phyloP scores from a whole-genome alignment of 495 filamentous ascomycete genomes.

The Neurospora sp. region DNA sequence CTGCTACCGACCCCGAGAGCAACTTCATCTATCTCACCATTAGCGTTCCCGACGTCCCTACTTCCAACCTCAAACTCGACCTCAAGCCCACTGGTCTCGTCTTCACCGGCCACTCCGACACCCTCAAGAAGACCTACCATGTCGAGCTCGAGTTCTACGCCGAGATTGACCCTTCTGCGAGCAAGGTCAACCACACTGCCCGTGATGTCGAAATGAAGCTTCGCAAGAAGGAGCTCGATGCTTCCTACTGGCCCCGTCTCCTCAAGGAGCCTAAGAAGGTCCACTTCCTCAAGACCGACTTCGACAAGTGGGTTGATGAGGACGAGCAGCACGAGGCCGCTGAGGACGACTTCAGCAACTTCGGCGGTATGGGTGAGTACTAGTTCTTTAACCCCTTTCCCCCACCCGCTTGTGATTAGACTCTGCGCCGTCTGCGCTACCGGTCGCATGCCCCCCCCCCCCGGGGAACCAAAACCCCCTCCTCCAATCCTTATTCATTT shows the following conservation, averaged over 20 bases:
- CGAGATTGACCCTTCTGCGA: constrained; percentile 78
- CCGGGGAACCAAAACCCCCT: background rate
- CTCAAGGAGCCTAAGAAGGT: constrained; percentile 80
- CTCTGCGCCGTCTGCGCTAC: background rate
- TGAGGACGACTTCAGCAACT: constrained; percentile 75
- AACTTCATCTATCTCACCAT: constrained; percentile 92
- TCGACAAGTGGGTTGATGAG: constrained; percentile 99
- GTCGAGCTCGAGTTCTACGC: constrained; percentile 82
- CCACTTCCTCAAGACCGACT: constrained; percentile 98
- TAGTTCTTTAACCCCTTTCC: background rate
- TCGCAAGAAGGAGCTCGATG: constrained; percentile 89
- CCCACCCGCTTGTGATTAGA: background rate
- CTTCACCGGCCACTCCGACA: constrained; percentile 72
- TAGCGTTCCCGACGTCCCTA: constrained; percentile 67
- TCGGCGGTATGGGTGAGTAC: constrained; percentile 48
- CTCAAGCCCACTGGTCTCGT: constrained; percentile 65
- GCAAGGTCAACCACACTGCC: constrained; percentile 72
- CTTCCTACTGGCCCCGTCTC: constrained; percentile 89
- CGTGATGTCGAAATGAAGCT: constrained; percentile 83
- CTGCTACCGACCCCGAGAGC: constrained; percentile 62
- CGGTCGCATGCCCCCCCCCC: background rate
- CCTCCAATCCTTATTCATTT: background rate
- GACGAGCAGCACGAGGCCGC: constrained; percentile 87
- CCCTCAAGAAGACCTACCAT: constrained; percentile 71
- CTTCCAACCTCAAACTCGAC: constrained; percentile 61